Conservation (phyloP, 495 filamentous ascomycete genomes). For the Lophiostoma macrostomum region DNA sequence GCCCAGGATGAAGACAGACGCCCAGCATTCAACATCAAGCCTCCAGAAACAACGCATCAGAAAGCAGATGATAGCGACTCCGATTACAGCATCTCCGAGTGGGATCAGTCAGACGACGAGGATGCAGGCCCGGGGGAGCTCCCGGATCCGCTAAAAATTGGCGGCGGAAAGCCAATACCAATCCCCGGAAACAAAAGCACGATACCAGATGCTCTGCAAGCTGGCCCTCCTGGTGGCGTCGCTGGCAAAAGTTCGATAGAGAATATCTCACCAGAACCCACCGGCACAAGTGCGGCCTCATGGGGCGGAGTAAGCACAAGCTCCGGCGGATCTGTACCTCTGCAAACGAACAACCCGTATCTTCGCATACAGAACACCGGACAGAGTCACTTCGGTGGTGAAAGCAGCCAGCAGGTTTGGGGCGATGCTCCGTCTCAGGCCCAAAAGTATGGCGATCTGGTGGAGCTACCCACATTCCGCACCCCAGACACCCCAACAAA, state of each 20-base stretch:
- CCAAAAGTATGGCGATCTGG: conserved; percentile 14
- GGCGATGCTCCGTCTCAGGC: conserved; percentile 19
- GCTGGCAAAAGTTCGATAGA: conserved; percentile 19
- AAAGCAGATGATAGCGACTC: conserved; percentile 14
- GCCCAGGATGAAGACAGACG: conserved; percentile 16
- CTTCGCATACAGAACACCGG: conserved; percentile 29
- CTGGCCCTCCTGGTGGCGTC: conserved; percentile 26
- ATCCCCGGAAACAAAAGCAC: background rate
- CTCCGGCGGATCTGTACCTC: conserved; percentile 23
- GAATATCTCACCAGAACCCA: conserved; percentile 9
- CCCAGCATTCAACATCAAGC: conserved; percentile 18
- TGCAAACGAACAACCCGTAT: conserved; percentile 36
- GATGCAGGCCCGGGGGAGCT: conserved; percentile 17
- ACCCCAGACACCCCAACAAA: conserved; percentile 22
- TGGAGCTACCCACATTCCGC: conserved; percentile 25
- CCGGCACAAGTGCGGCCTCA: conserved; percentile 18
- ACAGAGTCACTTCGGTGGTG: conserved; percentile 29
- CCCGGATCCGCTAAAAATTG: conserved; percentile 30
- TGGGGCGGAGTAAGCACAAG: conserved; percentile 19
- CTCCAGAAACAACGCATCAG: conserved; percentile 6
- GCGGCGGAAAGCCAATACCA: conserved; percentile 17
- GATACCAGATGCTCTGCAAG: conserved; percentile 29
- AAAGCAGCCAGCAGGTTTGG: conserved; percentile 35
- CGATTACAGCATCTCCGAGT: conserved; percentile 24
- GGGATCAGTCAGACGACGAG: conserved; percentile 29